Base-by-base conservation (phyloP, 2,329 filamentous ascomycete species). In the Pseudofabraea citricarpa region DNA sequence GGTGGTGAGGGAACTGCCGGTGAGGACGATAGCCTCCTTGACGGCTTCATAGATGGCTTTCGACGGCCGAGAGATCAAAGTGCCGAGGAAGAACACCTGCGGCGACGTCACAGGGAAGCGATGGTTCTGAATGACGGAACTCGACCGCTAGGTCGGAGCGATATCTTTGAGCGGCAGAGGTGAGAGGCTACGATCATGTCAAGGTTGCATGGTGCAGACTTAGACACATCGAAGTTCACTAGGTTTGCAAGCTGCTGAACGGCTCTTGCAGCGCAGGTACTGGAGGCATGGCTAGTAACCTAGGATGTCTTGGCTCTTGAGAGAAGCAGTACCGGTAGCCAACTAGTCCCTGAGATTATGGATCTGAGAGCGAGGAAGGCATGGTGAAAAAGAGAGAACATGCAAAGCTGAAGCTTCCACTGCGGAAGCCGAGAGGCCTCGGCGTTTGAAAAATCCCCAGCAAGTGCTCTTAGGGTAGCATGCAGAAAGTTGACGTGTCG, bases 51-150 rank as follows among this genome's bases (percentile, higher is more conserved):
- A 58, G 49, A 69, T 61, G 47, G 50, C 36, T 29, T 66, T 36
- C 63, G 65, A 37, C 56, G 69, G 42, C 55, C 64, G 22, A 59
- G 71, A 47, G 75, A 79, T 45, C 75, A 79, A 59, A 80, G 71
- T 46, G 70, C 66, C 6, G 81, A 81, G 58, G 87, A 91, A 61
- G 82, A 87, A 56, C 77, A 84, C 41, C 71, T 90, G 47, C 73
- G 89, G 47, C 76, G 90, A 51, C 76, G 87, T 39, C 77, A 91
- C 58, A 76, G 90, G 52, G 89, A 95, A 67, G 90, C 89, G 4
- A 90, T 96, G 78, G 90, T 96, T 16, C 70, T 95, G 44, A 91
- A 90, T 56, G 89, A 95, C 57, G 87, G 87, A n/a, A 87, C 79
- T 18, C 75, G 83, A 23, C 85, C 87, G 2, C 63, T 95, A 35